Base-by-base conservation (phyloP, 306 rosid species). In the Gastrolobium villosum region DNA sequence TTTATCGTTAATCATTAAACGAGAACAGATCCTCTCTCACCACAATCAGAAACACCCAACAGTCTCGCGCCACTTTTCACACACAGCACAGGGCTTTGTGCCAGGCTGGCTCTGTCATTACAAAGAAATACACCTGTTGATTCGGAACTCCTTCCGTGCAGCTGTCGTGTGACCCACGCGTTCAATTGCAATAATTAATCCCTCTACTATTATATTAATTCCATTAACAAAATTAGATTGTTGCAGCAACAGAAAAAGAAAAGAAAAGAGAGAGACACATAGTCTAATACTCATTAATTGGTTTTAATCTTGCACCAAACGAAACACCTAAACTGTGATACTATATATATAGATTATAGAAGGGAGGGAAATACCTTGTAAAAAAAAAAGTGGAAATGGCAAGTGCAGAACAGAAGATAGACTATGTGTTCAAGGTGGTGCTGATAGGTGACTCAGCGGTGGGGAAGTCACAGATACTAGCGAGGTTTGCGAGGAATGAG, bases 371-470 rank as follows among this genome's bases (percentile, higher is more conserved):
- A 50, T 39, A 70, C 4, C 32, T 28, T 9, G 50, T 2, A 26
- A 52, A n/a, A 65, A 11, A 39, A 10, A n/a, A n/a, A 13, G 69
- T 6, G 76, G 43, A 62, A 59, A 94, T 94, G 99, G 95, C 91
- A 75, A 88, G 87, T 70, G 96, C 86, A 26, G 93, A 88, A 48
- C 97, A 93, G 94, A 95, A 90, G 92, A 91, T 95, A 28, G 99
- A 95, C 72, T 95, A 92, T 59, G 99, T 95, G 65, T 95, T 95
- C 91, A 95, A 95, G 90, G 93, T 95, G 86, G 98, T 93, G 70
- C 80, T 95, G 76, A 95, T 95, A 13, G 99, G 99, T 0, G 98
- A 95, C 79, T 95, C 98, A 28, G 99, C 99, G 39, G 99, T 95
- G n/a, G 99, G 99, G 4, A 95, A 95, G 73, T 95, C 99, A 13